Evolutionary conservation across 306 rosid genomes (phyloP), one percentile per base, ranked within the genome.

Genomic region (Corylus avellana): DNA sequence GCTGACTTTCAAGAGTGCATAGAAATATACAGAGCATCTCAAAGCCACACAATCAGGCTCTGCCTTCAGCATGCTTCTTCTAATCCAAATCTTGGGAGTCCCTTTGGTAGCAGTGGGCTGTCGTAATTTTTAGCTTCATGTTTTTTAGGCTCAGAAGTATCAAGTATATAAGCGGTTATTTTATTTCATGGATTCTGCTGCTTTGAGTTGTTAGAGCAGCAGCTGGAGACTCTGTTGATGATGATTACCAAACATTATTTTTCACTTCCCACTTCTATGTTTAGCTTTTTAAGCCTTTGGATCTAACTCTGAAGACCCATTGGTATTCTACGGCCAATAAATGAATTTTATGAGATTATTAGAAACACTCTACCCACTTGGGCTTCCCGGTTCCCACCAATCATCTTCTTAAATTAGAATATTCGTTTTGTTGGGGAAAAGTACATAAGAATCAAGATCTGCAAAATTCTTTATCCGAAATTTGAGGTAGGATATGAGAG

Each of bases 1-100:
- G 87, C 83, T 58, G 92, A 90, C 72, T 85, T 89, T n/a, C 83
- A 88, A 56, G 92, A 90, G 73, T 84, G 87, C 67, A 85, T 85
- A 69, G 91, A 92, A 44, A 70, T 86, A 62, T 83, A 79, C 20
- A 79, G 80, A 75, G 53, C 90, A 46, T 90, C 91, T 61, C 84
- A 78, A n/a, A 85, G 73, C 75, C 85, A 78, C 77, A 88, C 91
- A 13, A 81, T 90, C 25, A 85, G 89, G 75, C 83, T 88, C 48
- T 84, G 83, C n/a, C 73, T 88, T 12, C 89, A 88, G 74, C 86
- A 84, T 74, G 81, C 89, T 82, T 75, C 89, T 82, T 75, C 83
- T 8, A 83, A 86, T 37, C 77, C 59, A 18, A 77, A 59, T 86
- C 81, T 80, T 37, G 71, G 22, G 61, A 82, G 80, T 75, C 84